Percentiles rank a stretch among this genome's conserved stretches.
Evolutionary conservation across 805 yeast genomes (phyloP).

Genomic region (Wickerhamomyces canadensis): DNA sequence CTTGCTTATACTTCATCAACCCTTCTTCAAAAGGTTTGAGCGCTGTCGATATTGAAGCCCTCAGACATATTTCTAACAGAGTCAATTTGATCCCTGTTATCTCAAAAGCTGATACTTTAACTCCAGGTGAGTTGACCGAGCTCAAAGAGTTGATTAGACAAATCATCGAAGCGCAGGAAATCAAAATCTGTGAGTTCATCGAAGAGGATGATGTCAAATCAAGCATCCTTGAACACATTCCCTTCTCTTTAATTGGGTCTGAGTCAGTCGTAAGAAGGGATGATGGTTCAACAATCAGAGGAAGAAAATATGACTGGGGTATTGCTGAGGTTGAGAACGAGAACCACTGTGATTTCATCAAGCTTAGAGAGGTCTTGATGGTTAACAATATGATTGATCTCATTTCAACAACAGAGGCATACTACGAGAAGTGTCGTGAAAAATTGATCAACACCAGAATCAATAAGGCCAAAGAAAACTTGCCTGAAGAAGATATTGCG

Average conservation of each 20-base stretch:
- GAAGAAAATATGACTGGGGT: constrained; percentile 84
- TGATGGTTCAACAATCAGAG: constrained; percentile 51
- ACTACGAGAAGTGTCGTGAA: constrained; percentile 66
- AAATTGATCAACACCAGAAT: constrained; percentile 48
- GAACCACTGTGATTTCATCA: constrained; percentile 68
- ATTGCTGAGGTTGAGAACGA: constrained; percentile 75
- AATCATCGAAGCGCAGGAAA: constrained; percentile 47
- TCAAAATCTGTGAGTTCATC: constrained; percentile 50
- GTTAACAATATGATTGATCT: constrained; percentile 73
- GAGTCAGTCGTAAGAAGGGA: constrained; percentile 39
- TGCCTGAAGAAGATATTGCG: constrained; percentile 5
- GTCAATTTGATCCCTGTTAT: constrained; percentile 81
- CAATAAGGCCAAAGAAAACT: constrained; percentile 19
- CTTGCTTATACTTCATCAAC: constrained; percentile 75
- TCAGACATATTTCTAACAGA: constrained; percentile 64
- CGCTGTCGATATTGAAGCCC: constrained; percentile 64
- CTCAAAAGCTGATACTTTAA: constrained; percentile 73
- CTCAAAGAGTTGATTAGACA: constrained; percentile 50
- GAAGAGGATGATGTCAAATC: constrained; percentile 31
- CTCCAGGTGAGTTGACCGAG: constrained; percentile 44
- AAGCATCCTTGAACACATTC: constrained; percentile 39
- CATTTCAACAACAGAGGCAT: constrained; percentile 65
- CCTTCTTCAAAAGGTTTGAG: constrained; percentile 60
- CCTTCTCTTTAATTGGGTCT: constrained; percentile 71
- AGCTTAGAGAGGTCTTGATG: constrained; percentile 59